Evolutionary conservation across 2,329 filamentous ascomycete species (phyloP).

Genomic region (Ophiocordyceps camponoti-saundersi): DNA sequence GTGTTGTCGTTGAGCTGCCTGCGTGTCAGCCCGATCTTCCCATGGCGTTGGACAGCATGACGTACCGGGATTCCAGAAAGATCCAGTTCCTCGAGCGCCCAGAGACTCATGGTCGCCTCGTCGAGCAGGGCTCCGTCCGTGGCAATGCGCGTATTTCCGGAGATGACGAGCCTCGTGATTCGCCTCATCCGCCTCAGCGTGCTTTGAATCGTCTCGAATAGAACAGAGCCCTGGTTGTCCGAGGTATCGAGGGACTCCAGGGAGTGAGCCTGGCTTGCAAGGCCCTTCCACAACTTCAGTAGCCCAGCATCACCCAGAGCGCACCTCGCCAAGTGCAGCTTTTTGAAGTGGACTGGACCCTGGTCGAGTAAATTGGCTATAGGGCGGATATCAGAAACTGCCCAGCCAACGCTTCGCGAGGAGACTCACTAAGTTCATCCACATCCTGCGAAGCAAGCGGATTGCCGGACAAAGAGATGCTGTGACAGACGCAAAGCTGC

Average conservation of each 20-base stretch:
- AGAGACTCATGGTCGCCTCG: constrained; percentile 21
- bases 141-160: constrained; percentile 30
- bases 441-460: constrained; percentile 27
- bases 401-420: not conserved
- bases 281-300: constrained; percentile 26
- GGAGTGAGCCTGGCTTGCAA: constrained; percentile 25
- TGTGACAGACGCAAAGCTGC: constrained; percentile 29
- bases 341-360: constrained; percentile 22
- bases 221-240: constrained; percentile 32
- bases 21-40: constrained; percentile 2
- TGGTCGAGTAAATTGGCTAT: constrained; percentile 15
- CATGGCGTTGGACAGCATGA: not conserved
- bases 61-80: constrained; percentile 35
- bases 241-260: constrained; percentile 34
- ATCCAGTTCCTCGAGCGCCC: constrained; percentile 35
- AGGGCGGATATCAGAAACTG: not conserved
- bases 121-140: constrained; percentile 28
- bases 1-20: constrained; percentile 31
- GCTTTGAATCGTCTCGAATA: constrained; percentile 26
- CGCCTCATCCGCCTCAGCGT: constrained; percentile 24
- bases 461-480: constrained; percentile 33
- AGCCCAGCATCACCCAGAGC: constrained; percentile 31
- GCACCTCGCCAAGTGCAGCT: constrained; percentile 33
- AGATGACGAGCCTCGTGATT: constrained; percentile 31
- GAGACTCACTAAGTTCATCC: constrained; percentile 26